These are phyloP conservation scores for Brassica napus DNA, from an alignment of 345 rosid species.

Conservation along the genomic window DNA sequence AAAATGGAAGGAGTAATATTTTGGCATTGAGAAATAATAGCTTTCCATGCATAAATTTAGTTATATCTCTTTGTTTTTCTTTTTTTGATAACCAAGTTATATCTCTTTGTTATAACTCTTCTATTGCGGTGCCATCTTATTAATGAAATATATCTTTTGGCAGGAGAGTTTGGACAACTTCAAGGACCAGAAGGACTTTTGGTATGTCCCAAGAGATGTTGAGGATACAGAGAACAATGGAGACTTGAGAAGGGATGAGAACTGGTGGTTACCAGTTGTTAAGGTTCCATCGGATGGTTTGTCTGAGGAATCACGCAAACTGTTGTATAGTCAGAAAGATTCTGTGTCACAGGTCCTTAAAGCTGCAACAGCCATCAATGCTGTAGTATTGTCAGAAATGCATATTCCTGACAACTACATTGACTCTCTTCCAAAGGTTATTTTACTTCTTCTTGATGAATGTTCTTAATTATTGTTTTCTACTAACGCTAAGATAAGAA, in stretches of 20 bases:
- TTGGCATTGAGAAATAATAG: too few relatives aligned
- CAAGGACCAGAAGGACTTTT: constrained; percentile 70
- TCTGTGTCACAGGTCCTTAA: constrained; percentile 83
- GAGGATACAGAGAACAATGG: constrained; percentile 52
- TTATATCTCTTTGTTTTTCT: too few relatives aligned
- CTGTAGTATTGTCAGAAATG: constrained; percentile 83
- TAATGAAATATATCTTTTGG: constrained; percentile 20
- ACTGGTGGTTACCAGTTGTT: constrained; percentile 88
- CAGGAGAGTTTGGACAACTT: constrained; percentile 81
- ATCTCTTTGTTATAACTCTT: too few relatives aligned
- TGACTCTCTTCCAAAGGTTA: constrained; percentile 89
- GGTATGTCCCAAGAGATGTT: constrained; percentile 69
- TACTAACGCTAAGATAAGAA: not conserved
- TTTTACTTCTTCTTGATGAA: not conserved
- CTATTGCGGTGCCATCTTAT: not conserved
- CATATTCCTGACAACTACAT: constrained; percentile 82
- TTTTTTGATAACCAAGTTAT: too few relatives aligned
- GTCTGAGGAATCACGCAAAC: constrained; percentile 57
- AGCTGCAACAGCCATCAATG: constrained; percentile 89
- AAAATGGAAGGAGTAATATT: too few relatives aligned
- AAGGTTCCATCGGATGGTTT: constrained; percentile 73
- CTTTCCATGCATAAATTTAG: too few relatives aligned
- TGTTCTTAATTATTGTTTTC: not conserved
- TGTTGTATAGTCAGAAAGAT: constrained; percentile 76
- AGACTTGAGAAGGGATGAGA: constrained; percentile 52